phyloP scores from a whole-genome alignment of 805 yeast species.

The Candida endomychidarum region DNA sequence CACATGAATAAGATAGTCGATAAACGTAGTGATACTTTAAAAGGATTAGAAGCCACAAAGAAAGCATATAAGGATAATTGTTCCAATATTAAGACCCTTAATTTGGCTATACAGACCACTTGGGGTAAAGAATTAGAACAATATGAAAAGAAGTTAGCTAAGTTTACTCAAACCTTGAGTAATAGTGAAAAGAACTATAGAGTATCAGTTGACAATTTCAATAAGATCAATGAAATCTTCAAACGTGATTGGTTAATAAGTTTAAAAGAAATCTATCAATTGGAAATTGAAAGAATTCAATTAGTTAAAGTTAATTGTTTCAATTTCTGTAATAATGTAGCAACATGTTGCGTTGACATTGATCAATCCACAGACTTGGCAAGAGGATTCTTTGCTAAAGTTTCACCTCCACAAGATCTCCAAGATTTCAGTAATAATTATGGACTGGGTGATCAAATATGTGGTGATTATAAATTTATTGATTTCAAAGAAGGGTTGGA shows the following conservation, averaged over 20 bases:
- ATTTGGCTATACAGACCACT: slow-evolving; percentile 63
- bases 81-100: slow-evolving; percentile 54
- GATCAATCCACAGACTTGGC: slow-evolving; percentile 76
- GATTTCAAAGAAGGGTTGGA: slow-evolving; percentile 50
- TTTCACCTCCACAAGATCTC: slow-evolving; percentile 62
- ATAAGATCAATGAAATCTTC: slow-evolving; percentile 62
- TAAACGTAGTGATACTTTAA: slow-evolving; percentile 40
- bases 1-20: slow-evolving; percentile 55
- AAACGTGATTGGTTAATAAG: slow-evolving; percentile 69
- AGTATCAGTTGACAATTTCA: slow-evolving; percentile 49
- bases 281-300: slow-evolving; percentile 74
- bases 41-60: slow-evolving; percentile 39
- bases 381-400: slow-evolving; percentile 64
- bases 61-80: slow-evolving; percentile 58
- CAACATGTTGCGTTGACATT: slow-evolving; percentile 73
- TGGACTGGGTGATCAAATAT: slow-evolving; percentile 66
- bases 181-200: slow-evolving; percentile 56
- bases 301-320: slow-evolving; percentile 70
- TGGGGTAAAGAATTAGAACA: slow-evolving; percentile 73
- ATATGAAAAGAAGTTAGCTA: slow-evolving; percentile 54
- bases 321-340: slow-evolving; percentile 73
- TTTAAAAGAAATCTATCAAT: slow-evolving; percentile 59
- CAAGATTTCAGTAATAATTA: slow-evolving; percentile 49
- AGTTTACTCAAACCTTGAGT: slow-evolving; percentile 43
- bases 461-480: slow-evolving; percentile 59